Base-by-base conservation (phyloP, 495 filamentous ascomycete species). In the Letharia columbiana region DNA sequence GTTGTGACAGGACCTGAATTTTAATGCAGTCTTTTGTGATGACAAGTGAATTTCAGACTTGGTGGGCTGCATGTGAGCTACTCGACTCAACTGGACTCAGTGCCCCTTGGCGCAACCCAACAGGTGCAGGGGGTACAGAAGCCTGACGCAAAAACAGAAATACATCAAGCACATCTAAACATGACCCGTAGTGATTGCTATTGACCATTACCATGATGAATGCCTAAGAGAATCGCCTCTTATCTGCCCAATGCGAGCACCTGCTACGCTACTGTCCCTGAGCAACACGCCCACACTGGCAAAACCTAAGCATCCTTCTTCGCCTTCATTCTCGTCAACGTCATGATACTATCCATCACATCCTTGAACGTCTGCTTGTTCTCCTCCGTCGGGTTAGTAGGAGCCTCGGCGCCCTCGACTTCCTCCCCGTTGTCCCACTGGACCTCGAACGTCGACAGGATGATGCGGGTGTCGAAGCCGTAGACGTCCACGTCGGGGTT, bases 351-450 rank as follows among this genome's bases (percentile, higher is more conserved):
- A 61, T 68, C 67, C 67, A 65, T 41, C 42, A 68, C 67, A 56
- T 66, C 67, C 67, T 66, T 62, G 49, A 68, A 68, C 1, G 40
- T 62, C 67, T 68, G 56, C 57, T 62, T 65, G 44, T 68, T 68
- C 58, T 68, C 67, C 39, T 62, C 63, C 33, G 63, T 68, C 37
- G 57, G 62, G 5, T 60, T 65, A 4, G 33, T 57, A 45, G 20
- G 28, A 20, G 31, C 39, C 52, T 68, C 61, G 12, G 20, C 66
- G 18, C 67, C 67, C 45, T 66, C 67, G 5, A 45, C 45, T 35
- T 65, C 67, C 63, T 68, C 67, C n/a, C 62, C 67, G 39, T 68
- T 68, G 47, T 66, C 63, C 67, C 67, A 68, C 58, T 68, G 67
- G 33, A 68, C 63, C 67, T 68, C 57, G 41, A 68, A 66, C 0